phyloP scores from a whole-genome alignment of 2,329 filamentous ascomycete genomes.

The Clonostachys rhizophaga region DNA sequence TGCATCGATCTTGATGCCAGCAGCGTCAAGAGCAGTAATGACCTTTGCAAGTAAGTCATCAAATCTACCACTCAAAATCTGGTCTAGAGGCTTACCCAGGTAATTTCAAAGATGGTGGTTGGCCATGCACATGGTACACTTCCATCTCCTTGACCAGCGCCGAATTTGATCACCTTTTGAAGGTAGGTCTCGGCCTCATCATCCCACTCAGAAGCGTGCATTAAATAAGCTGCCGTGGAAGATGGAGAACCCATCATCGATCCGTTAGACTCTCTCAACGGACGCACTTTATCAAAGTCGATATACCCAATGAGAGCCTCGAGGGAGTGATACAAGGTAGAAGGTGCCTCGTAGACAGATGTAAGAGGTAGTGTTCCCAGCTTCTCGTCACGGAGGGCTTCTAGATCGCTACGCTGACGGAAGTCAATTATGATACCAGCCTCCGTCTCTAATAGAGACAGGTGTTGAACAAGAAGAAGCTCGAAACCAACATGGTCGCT shows the following conservation, averaged over 20 bases:
- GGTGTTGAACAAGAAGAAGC: constrained; percentile 3
- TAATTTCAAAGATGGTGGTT: constrained; percentile 4
- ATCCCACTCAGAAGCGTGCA: constrained; percentile 6
- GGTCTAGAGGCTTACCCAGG: constrained; percentile 1
- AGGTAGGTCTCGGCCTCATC: constrained; percentile 9
- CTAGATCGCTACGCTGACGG: no score
- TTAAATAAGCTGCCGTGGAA: constrained; percentile 11
- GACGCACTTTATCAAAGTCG: constrained; percentile 6
- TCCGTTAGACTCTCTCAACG: not conserved
- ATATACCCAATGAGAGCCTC: constrained; percentile 9
- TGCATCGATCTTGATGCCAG: not conserved
- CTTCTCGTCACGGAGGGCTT: constrained; percentile 4
- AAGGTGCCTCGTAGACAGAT: not conserved
- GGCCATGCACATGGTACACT: constrained; percentile 8
- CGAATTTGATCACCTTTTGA: constrained; percentile 1
- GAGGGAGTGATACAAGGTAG: constrained; percentile 5
- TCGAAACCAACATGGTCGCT: constrained; percentile 10
- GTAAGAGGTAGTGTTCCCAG: not conserved
- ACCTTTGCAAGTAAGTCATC: not conserved
- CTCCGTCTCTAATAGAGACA: not conserved
- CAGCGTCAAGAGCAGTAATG: no score
- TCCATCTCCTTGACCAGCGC: constrained; percentile 2
- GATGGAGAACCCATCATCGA: constrained; percentile 10
- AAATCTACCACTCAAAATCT: constrained; percentile 2
- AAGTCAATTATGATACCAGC: not conserved